Evolutionary conservation across 139 green algal genomes (phyloP).

Genomic region (Trebouxia sp.): DNA sequence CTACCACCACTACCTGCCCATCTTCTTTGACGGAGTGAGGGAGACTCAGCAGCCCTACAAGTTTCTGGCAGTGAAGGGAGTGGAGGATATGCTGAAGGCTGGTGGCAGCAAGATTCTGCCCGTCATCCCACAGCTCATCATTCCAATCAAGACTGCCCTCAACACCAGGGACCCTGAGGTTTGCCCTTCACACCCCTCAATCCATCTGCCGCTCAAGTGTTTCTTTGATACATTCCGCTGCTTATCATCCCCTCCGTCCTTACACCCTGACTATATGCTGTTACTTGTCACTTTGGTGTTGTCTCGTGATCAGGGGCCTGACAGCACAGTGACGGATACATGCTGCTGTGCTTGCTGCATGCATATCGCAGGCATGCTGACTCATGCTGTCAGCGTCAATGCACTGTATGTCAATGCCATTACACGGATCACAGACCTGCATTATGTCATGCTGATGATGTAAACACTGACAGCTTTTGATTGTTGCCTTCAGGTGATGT

Average conservation of each 20-base stretch:
- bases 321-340: too few relatives aligned
- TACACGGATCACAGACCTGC: not conserved
- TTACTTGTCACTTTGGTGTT: too few relatives aligned
- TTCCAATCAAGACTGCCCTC: conserved; percentile 86
- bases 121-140: conserved; percentile 88
- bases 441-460: not conserved
- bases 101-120: conserved; percentile 76
- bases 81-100: conserved; percentile 80
- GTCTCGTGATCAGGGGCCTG: too few relatives aligned
- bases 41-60: conserved; percentile 88
- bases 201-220: too few relatives aligned
- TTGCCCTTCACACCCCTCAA: too few relatives aligned
- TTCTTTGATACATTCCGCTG: too few relatives aligned
- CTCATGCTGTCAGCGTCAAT: too few relatives aligned
- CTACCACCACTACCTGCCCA: conserved; percentile 89
- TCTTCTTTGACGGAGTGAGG: conserved; percentile 89
- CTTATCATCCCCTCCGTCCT: too few relatives aligned
- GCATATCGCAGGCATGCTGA: too few relatives aligned
- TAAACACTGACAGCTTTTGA: not conserved
- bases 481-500: conserved; percentile 58
- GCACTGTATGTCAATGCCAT: not conserved
- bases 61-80: conserved; percentile 79
- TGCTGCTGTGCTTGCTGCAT: too few relatives aligned
- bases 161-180: conserved; percentile 67
- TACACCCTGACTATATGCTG: too few relatives aligned